phyloP scores from a whole-genome alignment of 352 stramenopile species.

The Phytophthora rubi region DNA sequence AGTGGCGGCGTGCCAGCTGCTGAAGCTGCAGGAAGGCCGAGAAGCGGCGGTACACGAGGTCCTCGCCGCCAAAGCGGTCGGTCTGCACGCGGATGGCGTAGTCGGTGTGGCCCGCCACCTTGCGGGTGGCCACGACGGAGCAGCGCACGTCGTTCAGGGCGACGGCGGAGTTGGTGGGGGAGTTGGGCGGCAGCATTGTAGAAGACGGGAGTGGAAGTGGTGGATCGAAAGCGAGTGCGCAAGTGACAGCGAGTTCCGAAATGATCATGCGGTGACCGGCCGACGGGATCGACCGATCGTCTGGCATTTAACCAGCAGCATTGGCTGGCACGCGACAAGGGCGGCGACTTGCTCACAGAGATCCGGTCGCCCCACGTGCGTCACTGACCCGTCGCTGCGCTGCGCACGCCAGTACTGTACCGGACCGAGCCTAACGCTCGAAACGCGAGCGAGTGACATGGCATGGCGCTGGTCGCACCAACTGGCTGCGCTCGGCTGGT shows the following conservation, averaged over 20 bases:
- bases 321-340: constrained; percentile 44
- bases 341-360: constrained; percentile 32
- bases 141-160: constrained; percentile 62
- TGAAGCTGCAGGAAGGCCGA: constrained; percentile 88
- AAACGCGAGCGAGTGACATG: constrained; percentile 10
- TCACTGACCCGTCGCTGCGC: constrained; percentile 35
- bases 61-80: constrained; percentile 56
- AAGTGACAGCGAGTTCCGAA: constrained; percentile 35
- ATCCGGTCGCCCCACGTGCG: constrained; percentile 27
- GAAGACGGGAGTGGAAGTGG: background rate
- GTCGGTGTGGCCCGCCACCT: constrained; percentile 82
- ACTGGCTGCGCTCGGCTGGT: background rate
- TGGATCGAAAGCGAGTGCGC: constrained; percentile 1
- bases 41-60: constrained; percentile 86
- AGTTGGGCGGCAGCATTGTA: constrained; percentile 42
- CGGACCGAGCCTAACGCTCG: constrained; percentile 19
- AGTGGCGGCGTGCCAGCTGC: constrained; percentile 69
- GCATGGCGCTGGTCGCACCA: no score
- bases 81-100: constrained; percentile 84
- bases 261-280: constrained; percentile 14
- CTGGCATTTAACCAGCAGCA: constrained; percentile 27
- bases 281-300: constrained; percentile 26
- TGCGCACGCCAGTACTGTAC: constrained; percentile 38
- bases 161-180: constrained; percentile 37
- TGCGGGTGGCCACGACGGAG: constrained; percentile 76